Evolutionary conservation across 2,329 filamentous ascomycete species (phyloP), one percentile per base, ranked within the genome.

Genomic region (Pleochaeta shiraiana): DNA sequence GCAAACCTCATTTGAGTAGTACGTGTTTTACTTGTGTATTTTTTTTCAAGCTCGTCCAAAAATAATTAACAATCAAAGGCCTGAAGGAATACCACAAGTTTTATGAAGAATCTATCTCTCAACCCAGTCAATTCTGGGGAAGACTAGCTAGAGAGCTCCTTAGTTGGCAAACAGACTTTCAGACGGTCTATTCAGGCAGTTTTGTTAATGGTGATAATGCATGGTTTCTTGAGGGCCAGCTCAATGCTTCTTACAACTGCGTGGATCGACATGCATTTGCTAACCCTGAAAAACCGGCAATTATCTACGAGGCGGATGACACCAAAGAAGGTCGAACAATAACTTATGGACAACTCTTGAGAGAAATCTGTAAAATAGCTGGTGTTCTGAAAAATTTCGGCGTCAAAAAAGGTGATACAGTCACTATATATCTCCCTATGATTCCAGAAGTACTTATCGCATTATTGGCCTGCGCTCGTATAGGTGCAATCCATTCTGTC

Each of bases 281-380:
- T 77, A 85, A 95, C 77, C 93, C 93, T 60, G 79, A 97, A 77
- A 90, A 87, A 77, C 84, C 93, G 60, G 93, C 93, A 74, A 95
- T 98, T 77, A 95, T 97, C 78, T 98, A 97, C 79, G 93, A 98
- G 79, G 92, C 91, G 67, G 93, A 98, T 72, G 93, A 98, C 77
- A 83, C 86, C 50, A 80, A 77, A 64, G 87, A 95, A 73, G 91
- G 93, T 73, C 90, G 92, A 69, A 91, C 81, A 69, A 86, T 98
- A 75, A 93, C 89, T 68, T 98, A 97, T 71, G 83, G 87, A 71
- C 91, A 98, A 81, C 86, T 98, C 63, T 83, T 97, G 67, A 86
- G 90, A 68, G 84, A 98, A 75, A 92, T 98, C 63, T 96, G 87
- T 72, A 87, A 83, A 75, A 84, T 90, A 19, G 87, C 93, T 55